Conservation (phyloP, 352 stramenopile genomes). For the Phytophthora citricola region DNA sequence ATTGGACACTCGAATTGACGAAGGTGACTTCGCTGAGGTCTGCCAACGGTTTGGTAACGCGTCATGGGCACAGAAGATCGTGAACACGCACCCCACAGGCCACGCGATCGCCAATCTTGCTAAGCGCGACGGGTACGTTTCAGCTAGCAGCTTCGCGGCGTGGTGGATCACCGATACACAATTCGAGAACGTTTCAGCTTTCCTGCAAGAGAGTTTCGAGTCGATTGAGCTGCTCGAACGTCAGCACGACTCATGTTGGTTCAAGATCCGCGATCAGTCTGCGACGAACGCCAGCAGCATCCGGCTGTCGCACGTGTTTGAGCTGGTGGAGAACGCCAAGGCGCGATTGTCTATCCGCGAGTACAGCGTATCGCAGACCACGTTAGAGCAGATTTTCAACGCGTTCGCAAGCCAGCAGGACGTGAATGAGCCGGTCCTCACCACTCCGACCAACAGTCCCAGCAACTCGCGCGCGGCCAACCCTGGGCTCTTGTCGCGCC, state of each 20-base stretch:
- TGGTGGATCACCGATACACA: constrained; percentile 73
- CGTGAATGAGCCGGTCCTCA: constrained; percentile 36
- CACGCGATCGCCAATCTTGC: constrained; percentile 61
- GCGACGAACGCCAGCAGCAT: constrained; percentile 19
- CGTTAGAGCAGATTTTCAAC: constrained; percentile 91
- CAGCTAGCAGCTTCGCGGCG: constrained; percentile 41
- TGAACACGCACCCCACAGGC: constrained; percentile 57
- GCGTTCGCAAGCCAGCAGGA: constrained; percentile 84
- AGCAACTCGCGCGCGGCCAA: background rate
- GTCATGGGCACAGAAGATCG: constrained; percentile 50
- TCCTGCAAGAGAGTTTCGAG: constrained; percentile 52
- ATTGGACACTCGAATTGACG: no score
- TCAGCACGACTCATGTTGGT: constrained; percentile 74
- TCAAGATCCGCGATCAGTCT: constrained; percentile 54
- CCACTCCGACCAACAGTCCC: constrained; percentile 18
- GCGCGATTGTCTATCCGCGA: constrained; percentile 67
- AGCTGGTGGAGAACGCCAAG: constrained; percentile 59
- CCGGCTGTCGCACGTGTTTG: constrained; percentile 76
- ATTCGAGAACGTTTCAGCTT: constrained; percentile 48
- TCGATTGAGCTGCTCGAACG: constrained; percentile 57
- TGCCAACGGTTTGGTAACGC: constrained; percentile 26
- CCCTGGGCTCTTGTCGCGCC: constrained; percentile 15
- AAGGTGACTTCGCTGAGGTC: no score
- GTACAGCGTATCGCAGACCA: constrained; percentile 91
- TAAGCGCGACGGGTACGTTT: constrained; percentile 56